These are phyloP conservation scores for Monosiga brevicollis DNA, from an alignment of 78 protist species.

Conservation along the genomic window DNA sequence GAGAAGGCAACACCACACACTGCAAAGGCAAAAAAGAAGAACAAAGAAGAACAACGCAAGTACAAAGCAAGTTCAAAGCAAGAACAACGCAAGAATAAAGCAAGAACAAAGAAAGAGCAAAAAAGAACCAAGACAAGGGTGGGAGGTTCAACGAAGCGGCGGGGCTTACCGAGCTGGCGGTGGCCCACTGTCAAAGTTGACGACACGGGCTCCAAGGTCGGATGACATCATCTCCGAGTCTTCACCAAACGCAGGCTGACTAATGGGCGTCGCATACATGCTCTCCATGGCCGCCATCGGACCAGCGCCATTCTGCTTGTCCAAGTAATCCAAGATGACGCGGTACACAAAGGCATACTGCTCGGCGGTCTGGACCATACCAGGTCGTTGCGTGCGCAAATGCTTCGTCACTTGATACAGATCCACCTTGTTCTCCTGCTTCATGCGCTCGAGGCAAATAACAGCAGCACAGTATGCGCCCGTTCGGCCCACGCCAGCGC, in stretches of 20 bases:
- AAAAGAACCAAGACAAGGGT: background rate
- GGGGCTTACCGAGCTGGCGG: background rate
- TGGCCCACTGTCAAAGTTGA: background rate
- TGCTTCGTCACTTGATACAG: background rate
- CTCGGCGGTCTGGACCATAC: background rate
- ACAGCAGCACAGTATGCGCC: conserved; percentile 24
- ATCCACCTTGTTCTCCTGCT: background rate
- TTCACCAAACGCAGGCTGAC: background rate
- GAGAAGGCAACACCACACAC: background rate
- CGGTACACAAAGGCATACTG: background rate
- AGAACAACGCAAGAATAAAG: background rate
- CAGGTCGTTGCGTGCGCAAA: background rate
- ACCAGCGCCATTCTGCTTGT: background rate
- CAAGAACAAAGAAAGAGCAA: background rate
- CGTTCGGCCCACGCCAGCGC: conserved; percentile 41
- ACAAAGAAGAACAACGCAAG: background rate
- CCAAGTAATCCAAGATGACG: background rate
- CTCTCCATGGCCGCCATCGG: background rate
- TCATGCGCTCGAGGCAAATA: background rate
- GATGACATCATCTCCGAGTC: background rate
- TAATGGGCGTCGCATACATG: background rate
- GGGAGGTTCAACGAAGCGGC: background rate
- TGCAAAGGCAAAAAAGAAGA: background rate
- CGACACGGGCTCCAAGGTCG: background rate
- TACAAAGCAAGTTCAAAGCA: background rate